Conservation (phyloP, 345 rosid genomes). For the Cardamine resedifolia region DNA sequence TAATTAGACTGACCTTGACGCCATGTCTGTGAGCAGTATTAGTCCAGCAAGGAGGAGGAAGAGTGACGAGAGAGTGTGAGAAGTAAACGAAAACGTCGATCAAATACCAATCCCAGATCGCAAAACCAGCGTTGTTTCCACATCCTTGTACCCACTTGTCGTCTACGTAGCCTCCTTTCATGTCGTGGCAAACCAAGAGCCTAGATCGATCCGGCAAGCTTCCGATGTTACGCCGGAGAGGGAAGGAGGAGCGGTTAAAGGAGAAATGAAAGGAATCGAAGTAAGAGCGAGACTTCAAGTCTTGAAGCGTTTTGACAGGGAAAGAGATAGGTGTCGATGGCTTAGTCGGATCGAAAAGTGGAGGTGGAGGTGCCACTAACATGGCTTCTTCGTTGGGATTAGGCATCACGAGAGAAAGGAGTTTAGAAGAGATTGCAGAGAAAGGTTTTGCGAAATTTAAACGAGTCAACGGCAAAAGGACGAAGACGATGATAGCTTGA, state of each 20-base stretch:
- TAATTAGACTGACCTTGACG: constrained; percentile 51
- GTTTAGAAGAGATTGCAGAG: neutral
- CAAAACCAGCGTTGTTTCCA: constrained; percentile 50
- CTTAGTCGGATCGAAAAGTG: constrained; percentile 49
- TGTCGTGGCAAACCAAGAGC: constrained; percentile 78
- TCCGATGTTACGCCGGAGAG: constrained; percentile 38
- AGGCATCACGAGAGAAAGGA: constrained; percentile 29
- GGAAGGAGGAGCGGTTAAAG: constrained; percentile 59
- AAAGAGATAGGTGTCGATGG: constrained; percentile 67
- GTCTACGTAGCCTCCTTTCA: constrained; percentile 72
- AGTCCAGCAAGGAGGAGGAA: constrained; percentile 94
- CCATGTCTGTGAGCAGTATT: constrained; percentile 91
- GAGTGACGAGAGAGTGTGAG: constrained; percentile 64
- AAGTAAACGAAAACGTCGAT: constrained; percentile 84
- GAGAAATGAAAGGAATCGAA: constrained; percentile 75
- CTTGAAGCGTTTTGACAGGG: constrained; percentile 68
- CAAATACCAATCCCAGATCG: constrained; percentile 86
- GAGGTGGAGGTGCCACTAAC: constrained; percentile 23
- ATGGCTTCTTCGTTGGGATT: constrained; percentile 21
- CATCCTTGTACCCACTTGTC: constrained; percentile 93
- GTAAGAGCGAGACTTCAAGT: constrained; percentile 63
- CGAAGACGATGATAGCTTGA: neutral
- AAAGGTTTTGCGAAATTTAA: neutral
- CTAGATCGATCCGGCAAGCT: constrained; percentile 46
- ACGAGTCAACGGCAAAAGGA: constrained; percentile 8